Percentiles rank a stretch among this genome's conserved stretches.
phyloP scores from a whole-genome alignment of 1,284 basidiomycete species.

The Marasmius sp. region DNA sequence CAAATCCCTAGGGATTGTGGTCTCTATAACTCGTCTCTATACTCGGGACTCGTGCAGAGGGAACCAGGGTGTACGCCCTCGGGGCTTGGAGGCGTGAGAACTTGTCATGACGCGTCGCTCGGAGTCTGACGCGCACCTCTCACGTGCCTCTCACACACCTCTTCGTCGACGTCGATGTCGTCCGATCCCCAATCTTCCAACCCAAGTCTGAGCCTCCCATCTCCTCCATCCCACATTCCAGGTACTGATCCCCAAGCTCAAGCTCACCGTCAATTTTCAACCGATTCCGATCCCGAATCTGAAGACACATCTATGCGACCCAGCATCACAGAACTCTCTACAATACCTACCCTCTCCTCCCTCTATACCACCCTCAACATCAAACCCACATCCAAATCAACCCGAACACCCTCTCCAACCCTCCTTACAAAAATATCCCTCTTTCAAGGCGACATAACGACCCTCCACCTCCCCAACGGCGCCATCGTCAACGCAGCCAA shows the following conservation, averaged over 20 bases:
- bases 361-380: not conserved
- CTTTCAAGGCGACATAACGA: conserved; percentile 80
- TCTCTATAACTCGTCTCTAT: too few species aligned
- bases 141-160: not conserved
- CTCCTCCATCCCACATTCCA: not conserved
- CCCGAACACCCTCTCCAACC: not conserved
- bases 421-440: not conserved
- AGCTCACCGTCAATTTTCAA: not conserved
- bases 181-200: not conserved
- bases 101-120: not conserved
- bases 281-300: not conserved
- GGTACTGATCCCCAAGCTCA: not conserved
- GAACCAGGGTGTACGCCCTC: too few species aligned
- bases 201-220: not conserved
- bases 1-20: too few species aligned
- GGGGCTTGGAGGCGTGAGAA: not conserved
- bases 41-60: too few species aligned
- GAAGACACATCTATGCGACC: not conserved
- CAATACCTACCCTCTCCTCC: not conserved
- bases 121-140: not conserved
- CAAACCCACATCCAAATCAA: not conserved
- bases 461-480: conserved; percentile 66
- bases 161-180: not conserved
- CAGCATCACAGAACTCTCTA: not conserved
- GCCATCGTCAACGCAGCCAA: conserved; percentile 91